phyloP scores from a whole-genome alignment of 2,329 filamentous ascomycete species.

The Sclerotinia borealis region DNA sequence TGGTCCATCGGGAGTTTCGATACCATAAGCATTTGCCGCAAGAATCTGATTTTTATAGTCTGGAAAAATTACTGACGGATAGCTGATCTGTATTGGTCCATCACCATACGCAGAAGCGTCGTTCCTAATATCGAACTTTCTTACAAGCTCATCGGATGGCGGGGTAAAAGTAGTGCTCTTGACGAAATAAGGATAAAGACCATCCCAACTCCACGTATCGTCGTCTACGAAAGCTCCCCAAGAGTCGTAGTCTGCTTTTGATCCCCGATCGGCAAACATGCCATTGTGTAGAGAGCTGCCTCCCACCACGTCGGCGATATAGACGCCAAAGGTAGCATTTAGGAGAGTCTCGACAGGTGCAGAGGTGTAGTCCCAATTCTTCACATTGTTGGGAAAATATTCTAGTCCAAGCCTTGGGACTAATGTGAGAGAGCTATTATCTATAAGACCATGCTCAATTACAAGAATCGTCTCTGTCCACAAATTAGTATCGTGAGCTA shows the following conservation, averaged over 20 bases:
- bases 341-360: background rate
- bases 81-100: background rate
- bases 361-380: conserved; percentile 4
- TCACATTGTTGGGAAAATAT: conserved; percentile 3
- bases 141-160: background rate
- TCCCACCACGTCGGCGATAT: conserved; percentile 26
- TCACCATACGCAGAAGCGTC: background rate
- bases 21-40: conserved; percentile 4
- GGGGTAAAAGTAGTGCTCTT: conserved; percentile 22
- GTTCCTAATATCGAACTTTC: background rate
- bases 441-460: conserved; percentile 1
- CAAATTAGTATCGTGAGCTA: background rate
- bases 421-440: conserved; percentile 6
- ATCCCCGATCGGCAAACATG: conserved; percentile 27
- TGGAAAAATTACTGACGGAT: background rate
- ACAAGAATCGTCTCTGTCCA: conserved; percentile 4
- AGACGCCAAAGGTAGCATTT: background rate
- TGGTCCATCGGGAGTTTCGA: background rate
- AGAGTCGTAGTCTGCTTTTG: conserved; percentile 30
- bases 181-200: conserved; percentile 36
- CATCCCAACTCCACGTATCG: conserved; percentile 34
- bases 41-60: background rate
- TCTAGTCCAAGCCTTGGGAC: conserved; percentile 1
- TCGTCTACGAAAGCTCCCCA: conserved; percentile 37
- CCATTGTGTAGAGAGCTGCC: conserved; percentile 39